phyloP scores from a whole-genome alignment of 192 early-diverging fungal genomes.

The Phlyctochytrium bullatum region DNA sequence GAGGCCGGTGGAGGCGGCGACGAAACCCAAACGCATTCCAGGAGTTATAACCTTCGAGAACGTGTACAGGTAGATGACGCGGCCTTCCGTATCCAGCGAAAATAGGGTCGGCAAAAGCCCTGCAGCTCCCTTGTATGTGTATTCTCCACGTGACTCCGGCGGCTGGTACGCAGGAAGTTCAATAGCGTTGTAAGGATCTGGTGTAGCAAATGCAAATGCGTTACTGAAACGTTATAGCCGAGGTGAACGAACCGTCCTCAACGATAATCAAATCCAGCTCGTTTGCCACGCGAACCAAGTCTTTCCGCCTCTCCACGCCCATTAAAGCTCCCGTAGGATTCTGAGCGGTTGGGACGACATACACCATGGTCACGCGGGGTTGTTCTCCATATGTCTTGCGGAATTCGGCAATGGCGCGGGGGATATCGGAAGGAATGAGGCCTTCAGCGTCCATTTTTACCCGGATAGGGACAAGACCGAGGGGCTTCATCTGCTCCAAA shows the following conservation, averaged over 20 bases:
- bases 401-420: slow-evolving; percentile 46
- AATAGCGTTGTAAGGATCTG: not conserved
- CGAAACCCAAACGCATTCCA: slow-evolving; percentile 73
- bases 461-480: slow-evolving; percentile 45
- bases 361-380: slow-evolving; percentile 52
- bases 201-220: not conserved
- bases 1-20: slow-evolving; percentile 42
- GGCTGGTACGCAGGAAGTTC: not conserved
- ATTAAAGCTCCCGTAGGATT: slow-evolving; percentile 75
- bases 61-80: slow-evolving; percentile 74
- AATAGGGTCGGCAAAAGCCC: slow-evolving; percentile 60
- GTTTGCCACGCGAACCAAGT: slow-evolving; percentile 47
- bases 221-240: too few relatives aligned
- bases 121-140: slow-evolving; percentile 9
- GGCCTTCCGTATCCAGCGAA: slow-evolving; percentile 73
- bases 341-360: slow-evolving; percentile 70
- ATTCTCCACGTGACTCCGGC: not conserved
- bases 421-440: slow-evolving; percentile 58
- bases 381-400: slow-evolving; percentile 27
- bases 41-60: slow-evolving; percentile 77
- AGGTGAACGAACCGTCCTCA: not conserved
- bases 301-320: slow-evolving; percentile 57
- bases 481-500: slow-evolving; percentile 16
- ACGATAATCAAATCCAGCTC: slow-evolving; percentile 2
- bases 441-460: slow-evolving; percentile 63